These are phyloP conservation scores for Xerocomellus intermedius DNA, from an alignment of 768 basidiomycete genomes.

Conservation along the genomic window DNA sequence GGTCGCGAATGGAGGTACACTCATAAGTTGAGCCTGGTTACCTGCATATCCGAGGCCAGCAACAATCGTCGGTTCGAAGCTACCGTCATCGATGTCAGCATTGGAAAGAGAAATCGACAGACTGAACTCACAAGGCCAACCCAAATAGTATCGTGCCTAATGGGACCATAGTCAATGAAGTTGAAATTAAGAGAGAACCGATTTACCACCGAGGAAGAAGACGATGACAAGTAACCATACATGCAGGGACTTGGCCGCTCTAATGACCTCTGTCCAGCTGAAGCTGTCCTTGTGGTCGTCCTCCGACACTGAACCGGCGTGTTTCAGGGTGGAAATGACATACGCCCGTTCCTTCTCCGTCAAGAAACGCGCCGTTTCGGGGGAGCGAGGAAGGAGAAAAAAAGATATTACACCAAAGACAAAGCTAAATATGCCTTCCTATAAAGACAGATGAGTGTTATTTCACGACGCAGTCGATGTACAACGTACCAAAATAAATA, in stretches of 20 bases:
- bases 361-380: constrained; percentile 49
- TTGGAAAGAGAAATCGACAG: constrained; percentile 19
- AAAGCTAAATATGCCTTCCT: constrained; percentile 64
- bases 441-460: not conserved
- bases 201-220: constrained; percentile 52
- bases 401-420: constrained; percentile 52
- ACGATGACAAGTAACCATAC: constrained; percentile 49
- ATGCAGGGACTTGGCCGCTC: constrained; percentile 51
- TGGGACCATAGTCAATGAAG: not conserved
- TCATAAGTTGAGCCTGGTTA: constrained; percentile 57
- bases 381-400: constrained; percentile 47
- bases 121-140: constrained; percentile 23
- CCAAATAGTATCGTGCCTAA: constrained; percentile 20
- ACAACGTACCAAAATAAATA: constrained; percentile 47
- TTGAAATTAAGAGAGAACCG: not conserved
- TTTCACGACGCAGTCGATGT: not conserved
- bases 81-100: constrained; percentile 37
- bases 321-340: constrained; percentile 31
- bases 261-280: constrained; percentile 55
- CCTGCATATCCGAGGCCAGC: constrained; percentile 55
- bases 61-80: constrained; percentile 73
- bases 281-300: constrained; percentile 47
- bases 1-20: constrained; percentile 42
- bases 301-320: constrained; percentile 34
- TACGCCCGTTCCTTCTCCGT: constrained; percentile 49